phyloP scores from a whole-genome alignment of 352 stramenopile genomes.

The Phytophthora hibernalis region DNA sequence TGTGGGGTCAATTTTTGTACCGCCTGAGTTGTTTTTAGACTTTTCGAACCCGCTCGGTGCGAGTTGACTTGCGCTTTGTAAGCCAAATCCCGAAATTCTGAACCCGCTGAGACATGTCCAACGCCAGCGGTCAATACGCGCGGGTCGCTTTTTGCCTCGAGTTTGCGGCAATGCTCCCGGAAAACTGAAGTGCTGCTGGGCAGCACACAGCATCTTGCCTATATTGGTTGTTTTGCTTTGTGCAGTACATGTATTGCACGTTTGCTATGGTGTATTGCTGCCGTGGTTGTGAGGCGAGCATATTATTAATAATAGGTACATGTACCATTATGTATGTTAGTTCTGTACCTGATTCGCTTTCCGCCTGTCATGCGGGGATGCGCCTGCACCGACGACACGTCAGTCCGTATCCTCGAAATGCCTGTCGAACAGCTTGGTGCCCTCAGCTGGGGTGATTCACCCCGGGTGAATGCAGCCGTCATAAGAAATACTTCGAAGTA shows the following conservation, averaged over 20 bases:
- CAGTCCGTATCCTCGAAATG: conserved; percentile 5
- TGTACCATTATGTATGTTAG: too few species aligned
- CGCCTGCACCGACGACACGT: conserved; percentile 4
- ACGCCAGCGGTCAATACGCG: conserved; percentile 3
- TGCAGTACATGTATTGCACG: too few species aligned
- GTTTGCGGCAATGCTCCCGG: conserved; percentile 3
- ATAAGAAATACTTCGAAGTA: too few species aligned
- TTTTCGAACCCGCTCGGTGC: conserved; percentile 12
- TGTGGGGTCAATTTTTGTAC: conserved; percentile 26
- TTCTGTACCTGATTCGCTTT: background rate
- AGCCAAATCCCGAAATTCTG: background rate
- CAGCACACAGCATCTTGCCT: too few species aligned
- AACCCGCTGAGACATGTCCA: conserved; percentile 20
- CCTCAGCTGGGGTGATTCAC: too few species aligned
- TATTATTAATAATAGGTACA: too few species aligned
- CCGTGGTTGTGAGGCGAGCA: background rate
- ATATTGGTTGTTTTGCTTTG: background rate
- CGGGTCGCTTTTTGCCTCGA: conserved; percentile 10
- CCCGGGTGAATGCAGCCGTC: too few species aligned
- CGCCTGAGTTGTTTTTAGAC: conserved; percentile 16
- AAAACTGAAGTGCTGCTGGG: conserved; percentile 2
- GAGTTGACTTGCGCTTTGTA: background rate
- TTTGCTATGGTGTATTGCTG: background rate
- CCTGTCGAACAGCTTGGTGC: too few species aligned
- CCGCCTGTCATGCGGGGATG: conserved; percentile 10